phyloP scores from a whole-genome alignment of 140 eudicot species.

The Senecio squalidus region DNA sequence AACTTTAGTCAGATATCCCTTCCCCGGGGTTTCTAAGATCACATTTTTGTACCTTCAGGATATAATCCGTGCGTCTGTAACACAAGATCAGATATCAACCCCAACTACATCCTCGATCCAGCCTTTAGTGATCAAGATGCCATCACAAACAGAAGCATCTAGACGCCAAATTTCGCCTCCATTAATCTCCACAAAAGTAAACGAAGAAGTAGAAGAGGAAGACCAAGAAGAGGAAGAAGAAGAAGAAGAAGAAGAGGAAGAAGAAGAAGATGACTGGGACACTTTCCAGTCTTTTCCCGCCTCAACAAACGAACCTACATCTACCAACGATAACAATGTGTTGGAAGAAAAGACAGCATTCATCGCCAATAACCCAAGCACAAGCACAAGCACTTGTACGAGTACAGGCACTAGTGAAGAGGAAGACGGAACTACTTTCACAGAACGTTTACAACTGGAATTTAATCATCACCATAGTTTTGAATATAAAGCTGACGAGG shows the following conservation, averaged over 20 bases:
- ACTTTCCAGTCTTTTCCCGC: conserved; percentile 90
- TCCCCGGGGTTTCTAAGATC: too few species aligned
- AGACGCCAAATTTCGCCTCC: conserved; percentile 29
- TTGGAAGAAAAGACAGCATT: conserved; percentile 11
- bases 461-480: background rate
- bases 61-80: conserved; percentile 81
- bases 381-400: conserved; percentile 5
- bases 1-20: too few species aligned
- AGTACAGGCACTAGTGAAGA: conserved; percentile 7
- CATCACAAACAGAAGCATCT: conserved; percentile 50
- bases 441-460: conserved; percentile 17
- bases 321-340: conserved; percentile 18
- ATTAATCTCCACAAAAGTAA: conserved; percentile 23
- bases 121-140: conserved; percentile 70
- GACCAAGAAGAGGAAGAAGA: conserved; percentile 60
- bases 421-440: conserved; percentile 5
- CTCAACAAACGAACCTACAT: conserved; percentile 37
- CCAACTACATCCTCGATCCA: conserved; percentile 36
- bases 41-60: conserved; percentile 48
- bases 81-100: conserved; percentile 61
- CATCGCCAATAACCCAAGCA: conserved; percentile 9
- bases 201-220: conserved; percentile 9
- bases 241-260: conserved; percentile 62
- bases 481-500: conserved; percentile 1
- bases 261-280: conserved; percentile 95